Percentiles rank a stretch among this genome's conserved stretches.
Conservation (phyloP, 371 early-diverging fungal genomes). For the Rhizopus arrhizus region DNA sequence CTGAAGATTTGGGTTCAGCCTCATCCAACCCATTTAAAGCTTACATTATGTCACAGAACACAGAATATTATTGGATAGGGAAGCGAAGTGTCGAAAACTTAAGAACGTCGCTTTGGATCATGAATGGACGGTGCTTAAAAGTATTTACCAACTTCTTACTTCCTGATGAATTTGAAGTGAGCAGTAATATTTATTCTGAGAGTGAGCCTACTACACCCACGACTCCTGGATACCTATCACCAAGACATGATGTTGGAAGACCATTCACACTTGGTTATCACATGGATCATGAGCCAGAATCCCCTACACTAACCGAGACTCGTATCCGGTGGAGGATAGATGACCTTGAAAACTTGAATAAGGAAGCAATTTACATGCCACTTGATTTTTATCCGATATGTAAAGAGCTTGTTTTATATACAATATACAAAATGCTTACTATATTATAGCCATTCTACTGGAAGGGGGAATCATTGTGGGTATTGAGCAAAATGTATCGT, state of each 20-base stretch:
- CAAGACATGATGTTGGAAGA: constrained; percentile 29
- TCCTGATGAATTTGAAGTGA: constrained; percentile 38
- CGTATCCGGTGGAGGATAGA: constrained; percentile 46
- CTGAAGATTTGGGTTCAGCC: not conserved
- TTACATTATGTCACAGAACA: constrained; percentile 60
- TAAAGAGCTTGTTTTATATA: constrained; percentile 32
- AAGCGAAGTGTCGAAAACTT: constrained; percentile 58
- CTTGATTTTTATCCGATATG: constrained; percentile 84
- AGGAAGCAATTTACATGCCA: constrained; percentile 54
- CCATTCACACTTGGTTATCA: constrained; percentile 47
- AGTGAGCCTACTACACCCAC: constrained; percentile 47
- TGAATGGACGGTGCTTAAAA: constrained; percentile 69
- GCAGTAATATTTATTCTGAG: constrained; percentile 26
- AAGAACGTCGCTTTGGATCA: constrained; percentile 74
- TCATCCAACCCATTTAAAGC: constrained; percentile 51
- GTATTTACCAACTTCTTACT: constrained; percentile 58
- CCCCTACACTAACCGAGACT: constrained; percentile 33
- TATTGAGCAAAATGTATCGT: constrained; percentile 69
- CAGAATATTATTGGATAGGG: constrained; percentile 78
- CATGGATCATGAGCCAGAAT: constrained; percentile 33
- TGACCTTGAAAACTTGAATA: constrained; percentile 30
- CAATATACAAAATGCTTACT: not conserved
- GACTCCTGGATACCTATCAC: constrained; percentile 36
- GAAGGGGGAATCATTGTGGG: constrained; percentile 81
- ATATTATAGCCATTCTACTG: constrained; percentile 65